Evolutionary conservation across 345 rosid genomes (phyloP).

Genomic region (Jatropha curcas): DNA sequence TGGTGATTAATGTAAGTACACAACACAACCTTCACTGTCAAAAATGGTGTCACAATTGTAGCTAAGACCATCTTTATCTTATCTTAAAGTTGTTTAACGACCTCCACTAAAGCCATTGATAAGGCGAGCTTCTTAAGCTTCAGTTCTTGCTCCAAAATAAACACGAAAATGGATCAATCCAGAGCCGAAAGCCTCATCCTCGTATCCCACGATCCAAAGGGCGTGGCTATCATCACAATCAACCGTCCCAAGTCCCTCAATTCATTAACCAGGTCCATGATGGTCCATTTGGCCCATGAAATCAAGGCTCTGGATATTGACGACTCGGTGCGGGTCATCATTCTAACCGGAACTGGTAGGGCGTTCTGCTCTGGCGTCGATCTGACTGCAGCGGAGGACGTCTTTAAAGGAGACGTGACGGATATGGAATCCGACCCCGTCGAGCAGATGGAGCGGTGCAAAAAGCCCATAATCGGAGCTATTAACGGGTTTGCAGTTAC

Average conservation of each 20-base stretch:
- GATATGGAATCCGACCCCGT: constrained; percentile 70
- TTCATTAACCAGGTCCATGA: constrained; percentile 76
- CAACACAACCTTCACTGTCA: too few species aligned
- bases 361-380: constrained; percentile 94
- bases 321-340: constrained; percentile 58
- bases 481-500: constrained; percentile 84
- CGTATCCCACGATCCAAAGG: constrained; percentile 54
- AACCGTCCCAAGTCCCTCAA: constrained; percentile 93
- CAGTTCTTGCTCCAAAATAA: background rate
- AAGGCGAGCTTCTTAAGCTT: too few species aligned
- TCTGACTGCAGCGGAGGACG: constrained; percentile 77
- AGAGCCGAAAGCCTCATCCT: constrained; percentile 46
- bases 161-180: constrained; percentile 34
- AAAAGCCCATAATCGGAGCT: constrained; percentile 87
- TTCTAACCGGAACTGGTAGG: constrained; percentile 73
- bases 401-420: constrained; percentile 92
- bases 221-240: constrained; percentile 69
- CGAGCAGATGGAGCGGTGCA: constrained; percentile 72
- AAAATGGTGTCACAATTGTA: too few species aligned
- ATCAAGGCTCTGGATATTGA: constrained; percentile 58
- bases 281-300: constrained; percentile 60
- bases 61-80: too few species aligned
- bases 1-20: too few species aligned
- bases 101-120: too few species aligned
- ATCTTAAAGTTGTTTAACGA: too few species aligned